Base-by-base conservation (phyloP, 2,329 filamentous ascomycete species). In the Cladophialophora yegresii region DNA sequence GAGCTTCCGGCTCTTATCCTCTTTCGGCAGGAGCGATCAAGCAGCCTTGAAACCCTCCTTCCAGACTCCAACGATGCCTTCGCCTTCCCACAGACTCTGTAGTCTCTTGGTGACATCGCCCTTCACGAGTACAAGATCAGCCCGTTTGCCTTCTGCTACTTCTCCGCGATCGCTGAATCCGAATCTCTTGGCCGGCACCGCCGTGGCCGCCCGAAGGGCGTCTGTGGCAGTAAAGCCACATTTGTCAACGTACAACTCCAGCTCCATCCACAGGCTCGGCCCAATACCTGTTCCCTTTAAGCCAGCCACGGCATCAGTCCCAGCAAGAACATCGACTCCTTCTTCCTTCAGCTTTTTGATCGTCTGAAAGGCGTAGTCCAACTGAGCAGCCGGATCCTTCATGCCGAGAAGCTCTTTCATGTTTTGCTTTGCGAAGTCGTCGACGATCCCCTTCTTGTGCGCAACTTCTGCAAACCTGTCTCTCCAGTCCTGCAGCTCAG, bases 311-410 rank as follows among this genome's bases (percentile, higher is more conserved):
- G 72, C 66, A 62, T 76, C 73, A 12, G 74, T 75, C 4, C 74
- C 73, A 1, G 72, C 73, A n/a, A 75, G 68, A 40, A 75, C 67
- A 43, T 73, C 72, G n/a, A 75, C 69, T 4, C 72, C 72, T 20
- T 65, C 67, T 30, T 67, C 62, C 43, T 71, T 69, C 23, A 73
- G 66, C 40, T 62, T 64, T 22, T 49, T 64, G 33, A 72, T 55
- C 12, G 68, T 68, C 40, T 70, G 54, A 33, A 66, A 67, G 12
- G 63, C 67, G 43, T 70, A 65, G 13, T 71, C 68, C 9, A 71
- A 36, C 22, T 65, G 67, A 53, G 66, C 67, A n/a, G 61, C 58
- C 28, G 66, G 62, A 10, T 65, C 65, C 45, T 68, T 67, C 64
- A 73, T 69, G 45, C 69, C 70, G 40, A 74, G 57, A 50, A 61